phyloP scores from a whole-genome alignment of 2,329 filamentous ascomycete genomes.

The Bipolaris oryzae region DNA sequence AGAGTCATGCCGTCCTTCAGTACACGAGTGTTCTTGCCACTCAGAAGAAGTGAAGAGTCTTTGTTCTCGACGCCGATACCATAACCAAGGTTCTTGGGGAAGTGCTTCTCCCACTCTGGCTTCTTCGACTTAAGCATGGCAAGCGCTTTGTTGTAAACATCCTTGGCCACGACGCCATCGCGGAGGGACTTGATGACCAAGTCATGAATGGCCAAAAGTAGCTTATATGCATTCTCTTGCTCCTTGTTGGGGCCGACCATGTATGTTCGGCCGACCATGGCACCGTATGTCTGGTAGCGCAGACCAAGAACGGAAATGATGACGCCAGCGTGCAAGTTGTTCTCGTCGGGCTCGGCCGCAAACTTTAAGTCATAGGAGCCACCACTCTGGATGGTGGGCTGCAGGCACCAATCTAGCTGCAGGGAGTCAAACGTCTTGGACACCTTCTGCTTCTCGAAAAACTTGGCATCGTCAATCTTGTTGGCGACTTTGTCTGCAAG shows the following conservation, averaged over 20 bases:
- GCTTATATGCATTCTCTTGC: slow-evolving; percentile 92
- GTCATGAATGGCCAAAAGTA: slow-evolving; percentile 83
- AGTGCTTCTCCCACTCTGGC: slow-evolving; percentile 93
- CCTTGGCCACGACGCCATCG: slow-evolving; percentile 84
- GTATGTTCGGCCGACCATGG: slow-evolving; percentile 89
- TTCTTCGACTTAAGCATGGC: slow-evolving; percentile 84
- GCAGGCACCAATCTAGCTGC: slow-evolving; percentile 93
- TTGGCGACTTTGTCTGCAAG: slow-evolving; percentile 86
- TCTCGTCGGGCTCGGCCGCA: slow-evolving; percentile 77
- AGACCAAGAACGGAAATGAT: slow-evolving; percentile 92
- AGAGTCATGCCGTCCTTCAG: slow-evolving; percentile 98
- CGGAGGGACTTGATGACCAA: slow-evolving; percentile 88
- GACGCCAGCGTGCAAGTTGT: slow-evolving; percentile 83
- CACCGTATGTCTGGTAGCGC: slow-evolving; percentile 95
- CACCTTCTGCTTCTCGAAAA: slow-evolving; percentile 86
- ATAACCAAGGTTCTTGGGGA: slow-evolving; percentile 88
- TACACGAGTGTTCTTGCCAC: slow-evolving; percentile 79
- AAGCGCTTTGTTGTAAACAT: slow-evolving; percentile 89
- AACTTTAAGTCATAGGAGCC: slow-evolving; percentile 93
- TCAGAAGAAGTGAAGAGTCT: slow-evolving; percentile 82
- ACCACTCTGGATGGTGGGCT: slow-evolving; percentile 90
- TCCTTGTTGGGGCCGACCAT: slow-evolving; percentile 96
- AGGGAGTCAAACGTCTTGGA: slow-evolving; percentile 84
- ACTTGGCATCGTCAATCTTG: slow-evolving; percentile 92
- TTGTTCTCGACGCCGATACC: slow-evolving; percentile 92